Conservation (phyloP, 2,329 filamentous ascomycete species). For the Colletotrichum viniferum region DNA sequence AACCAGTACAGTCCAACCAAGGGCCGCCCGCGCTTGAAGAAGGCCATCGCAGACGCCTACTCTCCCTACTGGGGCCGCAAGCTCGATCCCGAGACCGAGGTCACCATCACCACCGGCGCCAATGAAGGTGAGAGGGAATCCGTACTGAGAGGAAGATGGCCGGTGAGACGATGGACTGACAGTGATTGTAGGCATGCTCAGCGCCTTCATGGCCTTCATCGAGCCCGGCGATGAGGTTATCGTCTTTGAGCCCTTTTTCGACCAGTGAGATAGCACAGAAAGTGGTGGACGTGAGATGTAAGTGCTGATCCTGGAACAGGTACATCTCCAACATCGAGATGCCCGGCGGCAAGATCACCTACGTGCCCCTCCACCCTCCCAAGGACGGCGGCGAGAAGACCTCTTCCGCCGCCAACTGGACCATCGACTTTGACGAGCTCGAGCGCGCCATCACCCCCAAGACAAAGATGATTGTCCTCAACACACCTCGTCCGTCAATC, state of each 20-base stretch:
- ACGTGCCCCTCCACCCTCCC: constrained; percentile 93
- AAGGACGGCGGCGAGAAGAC: constrained; percentile 78
- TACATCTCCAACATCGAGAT: constrained; percentile 99
- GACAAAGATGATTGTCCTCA: constrained; percentile 96
- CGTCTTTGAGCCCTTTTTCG: constrained; percentile 97
- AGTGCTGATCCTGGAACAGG: constrained; percentile 27
- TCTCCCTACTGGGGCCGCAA: constrained; percentile 83
- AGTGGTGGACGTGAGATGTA: background rate
- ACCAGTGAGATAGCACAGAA: constrained; percentile 66
- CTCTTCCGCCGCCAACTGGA: constrained; percentile 87
- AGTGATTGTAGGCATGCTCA: constrained; percentile 74
- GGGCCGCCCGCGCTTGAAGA: constrained; percentile 87
- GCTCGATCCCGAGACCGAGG: constrained; percentile 87
- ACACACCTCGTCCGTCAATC: constrained; percentile 63
- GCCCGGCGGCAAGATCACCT: constrained; percentile 92
- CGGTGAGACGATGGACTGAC: background rate
- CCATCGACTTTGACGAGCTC: constrained; percentile 81
- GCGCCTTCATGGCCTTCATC: constrained; percentile 97
- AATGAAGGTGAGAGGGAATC: constrained; percentile 65
- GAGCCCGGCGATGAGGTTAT: constrained; percentile 96
- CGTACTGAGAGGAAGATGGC: constrained; percentile 28
- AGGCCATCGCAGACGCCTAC: constrained; percentile 93
- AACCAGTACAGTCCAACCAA: constrained; percentile 98
- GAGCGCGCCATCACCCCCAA: constrained; percentile 80
- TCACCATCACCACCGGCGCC: constrained; percentile 91